Conservation (phyloP, 176 grass and related monocot species). For the Oryza australiensis region DNA sequence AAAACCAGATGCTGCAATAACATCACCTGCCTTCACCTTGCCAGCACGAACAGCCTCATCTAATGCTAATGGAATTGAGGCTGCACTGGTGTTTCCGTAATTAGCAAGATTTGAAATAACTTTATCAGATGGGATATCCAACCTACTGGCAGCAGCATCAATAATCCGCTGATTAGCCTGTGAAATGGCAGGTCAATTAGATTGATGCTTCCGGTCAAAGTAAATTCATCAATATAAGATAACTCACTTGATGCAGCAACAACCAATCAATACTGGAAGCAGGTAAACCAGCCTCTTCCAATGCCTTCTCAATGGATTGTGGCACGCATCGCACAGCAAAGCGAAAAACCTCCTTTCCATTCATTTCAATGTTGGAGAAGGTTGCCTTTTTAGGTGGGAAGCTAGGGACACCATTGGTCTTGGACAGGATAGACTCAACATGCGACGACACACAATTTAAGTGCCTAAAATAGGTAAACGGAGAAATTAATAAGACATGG, state of each 20-base stretch:
- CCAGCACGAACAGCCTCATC: constrained; percentile 79
- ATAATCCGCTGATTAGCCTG: constrained; percentile 94
- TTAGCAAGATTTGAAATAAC: constrained; percentile 92
- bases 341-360: constrained; percentile 95
- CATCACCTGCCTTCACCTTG: constrained; percentile 74
- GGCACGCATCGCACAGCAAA: constrained; percentile 88
- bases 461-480: constrained; percentile 56
- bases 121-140: constrained; percentile 85
- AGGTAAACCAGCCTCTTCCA: constrained; percentile 67
- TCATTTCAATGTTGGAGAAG: constrained; percentile 89
- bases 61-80: constrained; percentile 93
- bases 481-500: constrained; percentile 25
- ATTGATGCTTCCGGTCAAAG: not conserved
- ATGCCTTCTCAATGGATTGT: constrained; percentile 73
- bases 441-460: constrained; percentile 44
- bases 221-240: constrained; percentile 12
- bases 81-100: constrained; percentile 90
- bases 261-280: constrained; percentile 87
- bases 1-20: constrained; percentile 76
- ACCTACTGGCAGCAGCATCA: constrained; percentile 71
- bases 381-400: constrained; percentile 78
- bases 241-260: constrained; percentile 89
- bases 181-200: constrained; percentile 9
- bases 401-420: constrained; percentile 55
- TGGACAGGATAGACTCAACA: constrained; percentile 41